Percentiles rank a stretch among this genome's conserved stretches.
Conservation (phyloP, 495 filamentous ascomycete species). For the Neurospora cerealis region DNA sequence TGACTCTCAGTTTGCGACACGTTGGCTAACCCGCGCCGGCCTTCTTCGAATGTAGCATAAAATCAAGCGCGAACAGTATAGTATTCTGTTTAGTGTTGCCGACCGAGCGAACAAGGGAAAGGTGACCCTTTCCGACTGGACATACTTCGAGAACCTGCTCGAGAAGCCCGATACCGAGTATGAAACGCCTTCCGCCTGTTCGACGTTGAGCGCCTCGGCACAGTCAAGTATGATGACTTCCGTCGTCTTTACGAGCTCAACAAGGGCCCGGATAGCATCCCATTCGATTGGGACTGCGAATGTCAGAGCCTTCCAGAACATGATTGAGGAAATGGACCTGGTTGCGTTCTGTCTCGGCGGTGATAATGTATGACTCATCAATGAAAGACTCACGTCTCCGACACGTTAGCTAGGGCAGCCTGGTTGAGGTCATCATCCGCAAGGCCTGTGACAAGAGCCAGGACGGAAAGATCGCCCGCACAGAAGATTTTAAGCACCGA, state of each 20-base stretch:
- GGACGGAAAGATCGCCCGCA: constrained; percentile 86
- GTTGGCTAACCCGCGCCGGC: constrained; percentile 9
- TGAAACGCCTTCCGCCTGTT: constrained; percentile 94
- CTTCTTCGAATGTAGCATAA: constrained; percentile 59
- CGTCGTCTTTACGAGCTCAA: constrained; percentile 69
- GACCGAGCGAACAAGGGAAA: constrained; percentile 63
- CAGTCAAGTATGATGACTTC: constrained; percentile 80
- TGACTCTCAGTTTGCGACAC: constrained; percentile 10
- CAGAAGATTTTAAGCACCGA: constrained; percentile 95
- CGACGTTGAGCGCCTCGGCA: constrained; percentile 69
- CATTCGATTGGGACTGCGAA: constrained; percentile 93
- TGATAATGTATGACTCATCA: neutral
- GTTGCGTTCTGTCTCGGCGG: constrained; percentile 44
- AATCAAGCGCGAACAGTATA: constrained; percentile 89
- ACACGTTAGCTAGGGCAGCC: neutral
- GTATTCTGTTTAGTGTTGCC: constrained; percentile 81
- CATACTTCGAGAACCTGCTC: constrained; percentile 84
- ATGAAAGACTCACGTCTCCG: neutral
- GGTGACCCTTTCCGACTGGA: constrained; percentile 78
- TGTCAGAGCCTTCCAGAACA: constrained; percentile 98
- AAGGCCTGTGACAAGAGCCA: constrained; percentile 72
- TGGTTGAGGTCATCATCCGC: constrained; percentile 76
- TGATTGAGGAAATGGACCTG: constrained; percentile 94
- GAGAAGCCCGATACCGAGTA: constrained; percentile 95
- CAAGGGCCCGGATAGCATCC: constrained; percentile 69